phyloP scores from a whole-genome alignment of 805 yeast genomes.

The Sugiyamaella qingdaonensis region DNA sequence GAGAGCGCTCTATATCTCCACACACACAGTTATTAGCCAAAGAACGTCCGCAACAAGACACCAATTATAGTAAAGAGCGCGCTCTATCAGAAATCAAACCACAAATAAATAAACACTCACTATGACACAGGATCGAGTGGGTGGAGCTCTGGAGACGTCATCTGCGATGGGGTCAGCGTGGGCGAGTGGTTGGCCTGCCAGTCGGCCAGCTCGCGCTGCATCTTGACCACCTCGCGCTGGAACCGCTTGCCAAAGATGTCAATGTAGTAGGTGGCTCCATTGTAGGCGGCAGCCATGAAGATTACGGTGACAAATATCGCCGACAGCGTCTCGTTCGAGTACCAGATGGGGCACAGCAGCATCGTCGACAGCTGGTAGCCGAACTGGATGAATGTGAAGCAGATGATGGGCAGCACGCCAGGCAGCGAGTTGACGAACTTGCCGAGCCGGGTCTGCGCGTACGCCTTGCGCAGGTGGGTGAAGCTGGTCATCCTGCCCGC shows the following conservation, averaged over 20 bases:
- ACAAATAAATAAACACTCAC: neutral
- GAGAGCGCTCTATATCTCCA: too few relatives aligned
- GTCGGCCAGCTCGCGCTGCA: slow-evolving; percentile 66
- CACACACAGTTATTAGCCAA: too few relatives aligned
- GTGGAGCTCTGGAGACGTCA: slow-evolving; percentile 2
- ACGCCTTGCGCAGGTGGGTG: slow-evolving; percentile 71
- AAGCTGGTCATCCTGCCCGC: slow-evolving; percentile 86
- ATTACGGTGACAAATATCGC: slow-evolving; percentile 63
- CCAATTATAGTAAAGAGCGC: neutral
- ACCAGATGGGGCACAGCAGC: slow-evolving; percentile 89
- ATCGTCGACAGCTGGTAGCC: slow-evolving; percentile 81
- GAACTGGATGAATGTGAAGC: slow-evolving; percentile 83
- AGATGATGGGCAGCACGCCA: slow-evolving; percentile 78
- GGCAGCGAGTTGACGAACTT: slow-evolving; percentile 76
- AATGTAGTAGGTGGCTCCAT: slow-evolving; percentile 92
- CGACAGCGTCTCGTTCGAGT: slow-evolving; percentile 62
- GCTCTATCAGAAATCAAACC: neutral
- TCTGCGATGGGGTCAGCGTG: slow-evolving; percentile 9
- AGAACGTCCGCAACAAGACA: too few relatives aligned
- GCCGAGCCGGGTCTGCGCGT: slow-evolving; percentile 63
- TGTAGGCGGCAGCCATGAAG: slow-evolving; percentile 76
- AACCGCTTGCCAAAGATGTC: slow-evolving; percentile 88
- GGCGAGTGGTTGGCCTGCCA: slow-evolving; percentile 40
- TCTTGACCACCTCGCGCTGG: slow-evolving; percentile 73
- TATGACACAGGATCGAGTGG: slow-evolving; percentile 1